phyloP scores from a whole-genome alignment of 116 monocot genomes.

The Posidonia oceanica region DNA sequence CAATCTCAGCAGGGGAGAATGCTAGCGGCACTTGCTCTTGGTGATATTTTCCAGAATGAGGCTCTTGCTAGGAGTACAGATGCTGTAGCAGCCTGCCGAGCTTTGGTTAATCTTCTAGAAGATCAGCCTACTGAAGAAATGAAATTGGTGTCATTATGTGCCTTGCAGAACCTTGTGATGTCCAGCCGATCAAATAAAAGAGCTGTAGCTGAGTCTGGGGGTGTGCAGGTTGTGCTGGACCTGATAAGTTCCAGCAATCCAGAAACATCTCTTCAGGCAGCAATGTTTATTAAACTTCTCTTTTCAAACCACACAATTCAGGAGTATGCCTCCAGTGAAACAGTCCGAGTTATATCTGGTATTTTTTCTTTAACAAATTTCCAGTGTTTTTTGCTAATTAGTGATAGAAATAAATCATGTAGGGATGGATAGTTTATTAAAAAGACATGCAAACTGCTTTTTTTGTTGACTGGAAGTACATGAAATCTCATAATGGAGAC shows the following conservation, averaged over 20 bases:
- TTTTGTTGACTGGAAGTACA: no score
- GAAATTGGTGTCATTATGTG: constrained; percentile 95
- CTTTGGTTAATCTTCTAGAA: constrained; percentile 95
- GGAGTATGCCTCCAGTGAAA: constrained; percentile 99
- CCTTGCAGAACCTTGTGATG: constrained; percentile 92
- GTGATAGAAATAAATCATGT: no score
- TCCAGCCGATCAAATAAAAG: constrained; percentile 89
- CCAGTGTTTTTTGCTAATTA: neutral
- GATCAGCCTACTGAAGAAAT: constrained; percentile 97
- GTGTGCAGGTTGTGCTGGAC: constrained; percentile 93
- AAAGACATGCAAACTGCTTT: no score
- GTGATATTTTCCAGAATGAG: constrained; percentile 99
- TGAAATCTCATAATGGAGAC: no score
- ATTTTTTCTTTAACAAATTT: constrained; percentile 6
- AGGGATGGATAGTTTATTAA: no score
- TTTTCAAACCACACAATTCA: constrained; percentile 94
- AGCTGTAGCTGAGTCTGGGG: constrained; percentile 98
- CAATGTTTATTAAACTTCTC: constrained; percentile 93
- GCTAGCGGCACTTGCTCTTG: constrained; percentile 86
- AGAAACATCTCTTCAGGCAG: constrained; percentile 93
- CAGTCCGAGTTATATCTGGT: constrained; percentile 89
- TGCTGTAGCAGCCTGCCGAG: constrained; percentile 90
- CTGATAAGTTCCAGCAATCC: constrained; percentile 71
- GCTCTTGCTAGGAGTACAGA: constrained; percentile 70
- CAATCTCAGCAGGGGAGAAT: constrained; percentile 94